phyloP scores from a whole-genome alignment of 2,329 filamentous ascomycete genomes.

The Pyricularia sp. region DNA sequence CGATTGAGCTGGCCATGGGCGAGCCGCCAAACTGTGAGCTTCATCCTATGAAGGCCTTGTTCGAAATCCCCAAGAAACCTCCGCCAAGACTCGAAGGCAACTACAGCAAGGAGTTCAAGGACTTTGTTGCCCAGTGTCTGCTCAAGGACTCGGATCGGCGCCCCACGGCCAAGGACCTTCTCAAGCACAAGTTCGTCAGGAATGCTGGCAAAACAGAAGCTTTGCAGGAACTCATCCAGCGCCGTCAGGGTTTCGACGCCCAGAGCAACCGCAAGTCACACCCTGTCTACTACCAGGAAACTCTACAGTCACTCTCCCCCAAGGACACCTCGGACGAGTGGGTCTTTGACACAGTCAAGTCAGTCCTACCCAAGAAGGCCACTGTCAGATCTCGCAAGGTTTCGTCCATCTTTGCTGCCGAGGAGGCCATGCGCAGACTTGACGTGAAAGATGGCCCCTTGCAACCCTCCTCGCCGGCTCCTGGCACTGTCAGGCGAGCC shows the following conservation, averaged over 20 bases:
- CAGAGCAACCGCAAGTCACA: conserved; percentile 59
- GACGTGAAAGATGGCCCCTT: conserved; percentile 53
- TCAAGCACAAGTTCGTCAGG: conserved; percentile 82
- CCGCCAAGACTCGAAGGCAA: conserved; percentile 77
- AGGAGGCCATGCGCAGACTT: conserved; percentile 50
- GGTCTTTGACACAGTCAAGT: conserved; percentile 93
- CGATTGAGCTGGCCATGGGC: conserved; percentile 80
- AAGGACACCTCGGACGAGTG: conserved; percentile 72
- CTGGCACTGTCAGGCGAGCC: conserved; percentile 52
- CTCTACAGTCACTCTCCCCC: conserved; percentile 61
- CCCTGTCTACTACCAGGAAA: conserved; percentile 88
- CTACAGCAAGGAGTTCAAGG: conserved; percentile 86
- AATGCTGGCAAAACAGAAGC: conserved; percentile 81
- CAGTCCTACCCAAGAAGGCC: conserved; percentile 47
- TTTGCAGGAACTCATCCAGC: conserved; percentile 76
- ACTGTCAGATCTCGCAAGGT: conserved; percentile 44
- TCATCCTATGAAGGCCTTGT: conserved; percentile 90
- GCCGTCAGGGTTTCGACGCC: conserved; percentile 74
- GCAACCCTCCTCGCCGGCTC: conserved; percentile 36
- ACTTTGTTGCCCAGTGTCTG: conserved; percentile 84
- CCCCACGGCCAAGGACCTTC: conserved; percentile 75
- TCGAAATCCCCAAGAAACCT: conserved; percentile 81
- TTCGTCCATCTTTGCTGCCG: conserved; percentile 47
- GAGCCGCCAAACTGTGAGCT: conserved; percentile 81
- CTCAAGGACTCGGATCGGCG: conserved; percentile 84